Evolutionary conservation across 352 stramenopile species (phyloP).

Genomic region (Phytophthora ramorum): DNA sequence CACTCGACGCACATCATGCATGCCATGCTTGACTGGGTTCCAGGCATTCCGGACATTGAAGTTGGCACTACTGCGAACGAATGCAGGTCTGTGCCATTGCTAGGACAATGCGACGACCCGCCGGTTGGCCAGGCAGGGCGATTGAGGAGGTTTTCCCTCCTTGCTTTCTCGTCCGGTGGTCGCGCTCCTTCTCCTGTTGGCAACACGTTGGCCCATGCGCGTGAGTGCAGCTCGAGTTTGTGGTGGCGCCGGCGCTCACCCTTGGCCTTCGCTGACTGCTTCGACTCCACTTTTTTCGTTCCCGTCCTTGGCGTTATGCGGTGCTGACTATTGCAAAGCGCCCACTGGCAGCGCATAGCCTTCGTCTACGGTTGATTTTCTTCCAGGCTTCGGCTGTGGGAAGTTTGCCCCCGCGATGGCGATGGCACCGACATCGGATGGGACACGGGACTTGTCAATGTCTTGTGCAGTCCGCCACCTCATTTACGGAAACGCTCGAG

Average conservation of each 20-base stretch:
- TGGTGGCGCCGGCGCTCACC: neutral
- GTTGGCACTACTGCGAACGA: neutral
- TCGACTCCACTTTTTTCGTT: neutral
- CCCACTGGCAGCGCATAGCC: too few species aligned
- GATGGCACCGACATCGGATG: neutral
- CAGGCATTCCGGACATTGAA: too few species aligned
- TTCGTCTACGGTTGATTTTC: too few species aligned
- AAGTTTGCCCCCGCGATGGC: too few species aligned
- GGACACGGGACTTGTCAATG: neutral
- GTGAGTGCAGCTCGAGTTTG: neutral
- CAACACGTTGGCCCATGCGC: neutral
- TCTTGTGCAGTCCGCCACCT: neutral
- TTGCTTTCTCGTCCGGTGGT: neutral
- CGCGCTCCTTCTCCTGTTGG: neutral
- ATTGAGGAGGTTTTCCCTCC: neutral
- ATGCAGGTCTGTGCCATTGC: too few species aligned
- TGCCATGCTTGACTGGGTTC: neutral
- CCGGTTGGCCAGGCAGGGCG: too few species aligned
- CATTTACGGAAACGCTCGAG: conserved; percentile 2
- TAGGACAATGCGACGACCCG: too few species aligned
- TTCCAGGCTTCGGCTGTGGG: neutral
- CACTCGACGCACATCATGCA: neutral
- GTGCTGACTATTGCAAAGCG: too few species aligned
- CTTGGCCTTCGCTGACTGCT: neutral
- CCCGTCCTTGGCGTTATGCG: neutral